Evolutionary conservation across 2,329 filamentous ascomycete species (phyloP).

Genomic region (Cladosporium sp.): DNA sequence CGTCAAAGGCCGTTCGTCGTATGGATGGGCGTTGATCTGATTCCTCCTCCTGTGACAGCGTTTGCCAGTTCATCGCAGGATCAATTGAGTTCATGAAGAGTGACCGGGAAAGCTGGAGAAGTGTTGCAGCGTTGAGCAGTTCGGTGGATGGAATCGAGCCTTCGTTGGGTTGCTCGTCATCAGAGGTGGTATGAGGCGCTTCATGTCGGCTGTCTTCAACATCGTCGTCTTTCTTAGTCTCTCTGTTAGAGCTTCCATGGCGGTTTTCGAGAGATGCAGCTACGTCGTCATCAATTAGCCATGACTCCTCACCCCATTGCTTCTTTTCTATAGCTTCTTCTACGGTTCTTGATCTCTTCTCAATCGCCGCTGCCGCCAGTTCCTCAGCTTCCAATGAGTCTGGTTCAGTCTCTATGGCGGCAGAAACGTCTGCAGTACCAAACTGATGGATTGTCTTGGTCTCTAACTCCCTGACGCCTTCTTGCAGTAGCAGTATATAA

Average conservation of each 20-base stretch:
- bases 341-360: neutral
- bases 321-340: conserved; percentile 24
- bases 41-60: conserved; percentile 47
- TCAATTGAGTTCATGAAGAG: conserved; percentile 71
- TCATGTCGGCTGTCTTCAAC: neutral
- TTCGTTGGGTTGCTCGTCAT: neutral
- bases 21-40: conserved; percentile 63
- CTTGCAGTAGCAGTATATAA: conserved; percentile 65
- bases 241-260: conserved; percentile 12
- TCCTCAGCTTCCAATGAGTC: conserved; percentile 54
- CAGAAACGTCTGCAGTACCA: conserved; percentile 60
- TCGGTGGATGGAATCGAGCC: conserved; percentile 42
- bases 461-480: conserved; percentile 45
- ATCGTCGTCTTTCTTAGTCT: conserved; percentile 25
- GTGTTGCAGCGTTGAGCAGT: conserved; percentile 60
- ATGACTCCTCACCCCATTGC: conserved; percentile 61
- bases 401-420: conserved; percentile 69
- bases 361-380: conserved; percentile 65
- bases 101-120: conserved; percentile 63
- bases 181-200: neutral
- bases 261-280: conserved; percentile 37
- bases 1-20: conserved; percentile 71
- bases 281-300: conserved; percentile 58
- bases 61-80: conserved; percentile 67
- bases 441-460: conserved; percentile 39